Evolutionary conservation across 202 grass and related monocot species (phyloP).

Genomic region (Setaria viridis): DNA sequence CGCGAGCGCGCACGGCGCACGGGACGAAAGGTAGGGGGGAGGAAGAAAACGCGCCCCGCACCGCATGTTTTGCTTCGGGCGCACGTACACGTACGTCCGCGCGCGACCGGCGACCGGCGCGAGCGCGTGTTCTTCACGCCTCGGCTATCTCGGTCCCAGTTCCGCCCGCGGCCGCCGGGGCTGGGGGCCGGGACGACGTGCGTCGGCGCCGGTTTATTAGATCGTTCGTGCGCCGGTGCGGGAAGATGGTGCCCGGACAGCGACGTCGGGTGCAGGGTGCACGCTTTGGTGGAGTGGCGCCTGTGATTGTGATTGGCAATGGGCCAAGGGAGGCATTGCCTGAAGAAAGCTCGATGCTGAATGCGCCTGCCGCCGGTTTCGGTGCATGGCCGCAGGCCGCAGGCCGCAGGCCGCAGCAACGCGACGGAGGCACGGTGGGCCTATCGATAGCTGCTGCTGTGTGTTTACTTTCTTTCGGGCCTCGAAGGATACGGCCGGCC

Average conservation of each 20-base stretch:
- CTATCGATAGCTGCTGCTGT: too few species aligned
- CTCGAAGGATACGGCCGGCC: too few species aligned
- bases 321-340: not conserved
- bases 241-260: not conserved
- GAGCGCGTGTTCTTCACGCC: too few species aligned
- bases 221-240: not conserved
- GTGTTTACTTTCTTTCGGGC: too few species aligned
- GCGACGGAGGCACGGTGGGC: too few species aligned
- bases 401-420: too few species aligned
- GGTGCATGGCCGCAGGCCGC: too few species aligned
- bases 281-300: too few species aligned
- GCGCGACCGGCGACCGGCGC: not conserved
- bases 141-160: not conserved
- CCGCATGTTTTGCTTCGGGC: slow-evolving; percentile 10
- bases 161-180: not conserved
- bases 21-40: not conserved
- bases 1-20: not conserved
- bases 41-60: not conserved
- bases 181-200: not conserved
- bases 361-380: too few species aligned
- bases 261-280: not conserved
- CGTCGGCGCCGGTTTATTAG: not conserved
- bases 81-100: not conserved
- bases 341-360: not conserved
- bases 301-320: not conserved